Conservation (phyloP, 2,329 filamentous ascomycete species). For the Exophiala spinifera region DNA sequence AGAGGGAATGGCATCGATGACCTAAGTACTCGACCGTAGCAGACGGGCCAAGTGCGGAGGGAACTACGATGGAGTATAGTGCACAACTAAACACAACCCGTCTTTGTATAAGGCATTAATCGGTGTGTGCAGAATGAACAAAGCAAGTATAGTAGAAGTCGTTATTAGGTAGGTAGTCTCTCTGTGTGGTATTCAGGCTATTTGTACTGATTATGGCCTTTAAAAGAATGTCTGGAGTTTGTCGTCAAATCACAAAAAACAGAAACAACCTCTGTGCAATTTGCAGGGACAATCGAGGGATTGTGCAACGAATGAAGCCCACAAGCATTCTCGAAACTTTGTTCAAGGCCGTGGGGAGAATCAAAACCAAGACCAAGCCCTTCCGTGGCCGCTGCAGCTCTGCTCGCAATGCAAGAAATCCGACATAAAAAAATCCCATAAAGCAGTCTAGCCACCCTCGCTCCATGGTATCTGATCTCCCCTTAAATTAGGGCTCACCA, state of each 20-base stretch:
- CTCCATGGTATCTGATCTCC: slow-evolving; percentile 4
- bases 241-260: background rate
- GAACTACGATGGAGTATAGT: no score
- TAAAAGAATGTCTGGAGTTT: background rate
- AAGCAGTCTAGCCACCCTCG: slow-evolving; percentile 26
- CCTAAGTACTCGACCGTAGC: no score
- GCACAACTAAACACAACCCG: no score
- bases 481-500: background rate
- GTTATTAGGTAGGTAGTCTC: no score
- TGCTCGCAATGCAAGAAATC: slow-evolving; percentile 14
- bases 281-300: background rate
- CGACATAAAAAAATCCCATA: background rate
- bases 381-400: slow-evolving; percentile 6
- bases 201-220: background rate
- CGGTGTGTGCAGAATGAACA: no score
- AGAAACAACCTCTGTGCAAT: background rate
- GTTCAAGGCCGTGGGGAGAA: no score
- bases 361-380: background rate
- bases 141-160: no score
- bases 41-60: no score
- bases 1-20: no score
- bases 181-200: background rate
- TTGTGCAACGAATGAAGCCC: background rate
- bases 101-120: no score
- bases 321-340: background rate